These are phyloP conservation scores for Trichomonas vaginalis DNA, from an alignment of 208 protist genomes.

Conservation along the genomic window DNA sequence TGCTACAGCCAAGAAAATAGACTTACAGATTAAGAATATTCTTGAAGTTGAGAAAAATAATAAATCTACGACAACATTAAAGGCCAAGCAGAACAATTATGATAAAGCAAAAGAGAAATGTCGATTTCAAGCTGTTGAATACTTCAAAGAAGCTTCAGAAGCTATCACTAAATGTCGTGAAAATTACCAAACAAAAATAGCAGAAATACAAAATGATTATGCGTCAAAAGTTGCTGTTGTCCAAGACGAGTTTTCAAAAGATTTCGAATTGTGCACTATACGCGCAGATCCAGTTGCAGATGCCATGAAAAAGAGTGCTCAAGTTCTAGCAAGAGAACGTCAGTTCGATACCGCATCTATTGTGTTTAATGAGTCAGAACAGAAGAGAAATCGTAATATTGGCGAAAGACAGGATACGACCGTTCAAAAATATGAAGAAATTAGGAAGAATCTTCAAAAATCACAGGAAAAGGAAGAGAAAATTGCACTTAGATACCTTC, in stretches of 20 bases:
- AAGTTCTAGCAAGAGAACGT: not conserved
- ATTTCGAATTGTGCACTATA: not conserved
- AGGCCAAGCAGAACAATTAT: not conserved
- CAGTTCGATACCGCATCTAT: not conserved
- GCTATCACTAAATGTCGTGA: not conserved
- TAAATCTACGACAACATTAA: not conserved
- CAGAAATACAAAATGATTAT: not conserved
- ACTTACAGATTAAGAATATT: not conserved
- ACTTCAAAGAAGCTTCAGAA: not conserved
- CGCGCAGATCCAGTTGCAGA: not conserved
- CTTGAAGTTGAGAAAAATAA: not conserved
- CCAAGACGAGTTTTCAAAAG: not conserved
- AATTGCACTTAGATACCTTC: not conserved
- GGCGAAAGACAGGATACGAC: not conserved
- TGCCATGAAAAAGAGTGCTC: not conserved
- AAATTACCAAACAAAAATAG: not conserved
- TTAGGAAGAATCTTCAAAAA: not conserved
- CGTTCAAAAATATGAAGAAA: not conserved
- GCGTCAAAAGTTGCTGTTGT: not conserved
- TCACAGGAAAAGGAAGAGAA: not conserved
- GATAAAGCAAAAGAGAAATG: not conserved
- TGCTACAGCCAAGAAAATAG: not conserved
- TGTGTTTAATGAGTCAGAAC: not conserved
- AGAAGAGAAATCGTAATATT: not conserved
- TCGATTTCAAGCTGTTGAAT: not conserved